phyloP scores from a whole-genome alignment of 768 basidiomycete genomes.

The Tylopilus rubrobrunneus region DNA sequence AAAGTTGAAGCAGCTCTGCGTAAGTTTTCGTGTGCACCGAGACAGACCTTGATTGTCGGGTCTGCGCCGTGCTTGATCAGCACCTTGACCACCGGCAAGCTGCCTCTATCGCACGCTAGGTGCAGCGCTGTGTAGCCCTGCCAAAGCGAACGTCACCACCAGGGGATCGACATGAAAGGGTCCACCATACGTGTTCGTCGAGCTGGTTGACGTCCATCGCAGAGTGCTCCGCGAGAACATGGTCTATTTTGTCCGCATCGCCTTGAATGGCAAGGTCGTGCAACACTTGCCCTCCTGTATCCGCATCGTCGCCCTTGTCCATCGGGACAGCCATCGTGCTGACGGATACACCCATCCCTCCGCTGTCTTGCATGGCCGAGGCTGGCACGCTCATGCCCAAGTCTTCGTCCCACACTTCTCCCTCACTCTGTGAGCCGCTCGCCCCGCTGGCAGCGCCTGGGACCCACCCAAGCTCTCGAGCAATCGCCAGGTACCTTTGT shows the following conservation, averaged over 20 bases:
- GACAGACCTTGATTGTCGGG: slow-evolving; percentile 52
- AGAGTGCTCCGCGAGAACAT: slow-evolving; percentile 40
- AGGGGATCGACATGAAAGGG: not conserved
- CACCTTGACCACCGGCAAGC: slow-evolving; percentile 48
- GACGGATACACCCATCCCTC: slow-evolving; percentile 54
- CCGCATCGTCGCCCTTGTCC: slow-evolving; percentile 30
- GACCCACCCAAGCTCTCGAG: slow-evolving; percentile 65
- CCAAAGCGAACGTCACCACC: slow-evolving; percentile 1
- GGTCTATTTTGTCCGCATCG: slow-evolving; percentile 42
- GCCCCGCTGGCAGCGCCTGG: slow-evolving; percentile 27
- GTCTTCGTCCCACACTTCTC: slow-evolving; percentile 45
- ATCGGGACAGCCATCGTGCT: slow-evolving; percentile 51
- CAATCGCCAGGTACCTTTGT: slow-evolving; percentile 64
- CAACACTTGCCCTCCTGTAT: slow-evolving; percentile 40
- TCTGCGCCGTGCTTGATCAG: slow-evolving; percentile 68
- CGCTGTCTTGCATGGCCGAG: slow-evolving; percentile 25
- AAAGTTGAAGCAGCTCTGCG: slow-evolving; percentile 2
- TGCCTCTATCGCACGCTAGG: slow-evolving; percentile 81
- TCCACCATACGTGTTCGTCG: slow-evolving; percentile 70
- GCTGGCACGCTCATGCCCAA: slow-evolving; percentile 24
- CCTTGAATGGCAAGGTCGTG: slow-evolving; percentile 66
- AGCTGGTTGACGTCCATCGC: slow-evolving; percentile 50
- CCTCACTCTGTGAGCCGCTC: slow-evolving; percentile 13
- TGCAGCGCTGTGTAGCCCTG: slow-evolving; percentile 90
- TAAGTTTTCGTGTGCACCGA: not conserved